Conservation (phyloP, 768 basidiomycete species). For the Trametes elegans region DNA sequence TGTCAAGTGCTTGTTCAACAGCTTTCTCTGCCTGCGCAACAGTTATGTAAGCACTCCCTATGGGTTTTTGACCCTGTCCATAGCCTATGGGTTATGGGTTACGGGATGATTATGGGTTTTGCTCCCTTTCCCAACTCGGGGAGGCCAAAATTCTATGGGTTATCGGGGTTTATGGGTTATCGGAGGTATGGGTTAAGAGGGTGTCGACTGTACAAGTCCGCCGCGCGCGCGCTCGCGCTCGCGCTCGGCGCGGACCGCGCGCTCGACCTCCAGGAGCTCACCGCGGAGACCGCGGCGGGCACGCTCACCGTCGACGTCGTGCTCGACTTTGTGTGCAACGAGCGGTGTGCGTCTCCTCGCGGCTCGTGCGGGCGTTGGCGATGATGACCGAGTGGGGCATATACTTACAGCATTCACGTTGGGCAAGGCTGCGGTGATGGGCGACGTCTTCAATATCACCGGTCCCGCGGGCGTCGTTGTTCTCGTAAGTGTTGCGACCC, state of each 20-base stretch:
- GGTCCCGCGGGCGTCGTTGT: background rate
- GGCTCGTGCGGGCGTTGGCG: background rate
- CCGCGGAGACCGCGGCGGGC: background rate
- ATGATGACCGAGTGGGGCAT: too few relatives aligned
- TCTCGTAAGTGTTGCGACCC: background rate
- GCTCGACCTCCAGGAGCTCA: conserved; percentile 4
- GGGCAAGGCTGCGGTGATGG: background rate
- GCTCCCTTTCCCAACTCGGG: too few relatives aligned
- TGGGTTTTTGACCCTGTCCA: too few relatives aligned
- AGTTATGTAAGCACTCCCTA: too few relatives aligned
- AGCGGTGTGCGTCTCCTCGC: conserved; percentile 3
- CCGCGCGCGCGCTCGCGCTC: conserved; percentile 9
- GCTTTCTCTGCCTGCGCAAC: too few relatives aligned
- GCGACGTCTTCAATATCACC: background rate
- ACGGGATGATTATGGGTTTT: too few relatives aligned
- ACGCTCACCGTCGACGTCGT: conserved; percentile 11
- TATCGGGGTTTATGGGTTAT: too few relatives aligned
- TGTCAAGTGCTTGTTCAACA: too few relatives aligned
- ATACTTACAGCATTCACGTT: background rate
- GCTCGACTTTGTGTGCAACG: conserved; percentile 10
- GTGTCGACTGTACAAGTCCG: too few relatives aligned
- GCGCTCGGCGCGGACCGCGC: conserved; percentile 5
- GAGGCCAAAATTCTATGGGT: too few relatives aligned
- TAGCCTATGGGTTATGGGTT: too few relatives aligned
- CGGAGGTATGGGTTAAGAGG: too few relatives aligned